Conservation (phyloP, 192 early-diverging fungal species). For the Nowakowskiella sp. region DNA sequence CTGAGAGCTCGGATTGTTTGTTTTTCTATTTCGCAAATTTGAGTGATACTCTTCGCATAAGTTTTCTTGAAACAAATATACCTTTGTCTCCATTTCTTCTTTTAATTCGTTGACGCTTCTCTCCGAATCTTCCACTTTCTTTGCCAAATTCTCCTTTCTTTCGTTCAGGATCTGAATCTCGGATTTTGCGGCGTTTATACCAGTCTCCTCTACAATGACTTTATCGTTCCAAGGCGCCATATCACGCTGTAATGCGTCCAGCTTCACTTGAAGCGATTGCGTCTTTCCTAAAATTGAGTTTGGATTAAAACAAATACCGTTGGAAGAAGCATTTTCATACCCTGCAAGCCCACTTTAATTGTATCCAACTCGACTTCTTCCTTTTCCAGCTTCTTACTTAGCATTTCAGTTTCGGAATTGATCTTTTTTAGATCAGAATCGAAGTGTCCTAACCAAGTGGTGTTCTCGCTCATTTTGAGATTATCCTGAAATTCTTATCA, state of each 20-base stretch:
- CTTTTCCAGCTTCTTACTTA: conserved; percentile 50
- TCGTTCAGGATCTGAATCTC: conserved; percentile 73
- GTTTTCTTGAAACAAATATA: conserved; percentile 12
- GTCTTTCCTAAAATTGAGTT: conserved; percentile 53
- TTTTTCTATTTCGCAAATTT: conserved; percentile 1
- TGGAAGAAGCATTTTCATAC: conserved; percentile 6
- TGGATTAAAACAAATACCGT: background rate
- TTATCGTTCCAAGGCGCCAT: conserved; percentile 82
- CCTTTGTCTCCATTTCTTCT: conserved; percentile 28
- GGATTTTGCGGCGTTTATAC: conserved; percentile 69
- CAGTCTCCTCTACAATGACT: conserved; percentile 62
- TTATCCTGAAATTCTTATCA: conserved; percentile 22
- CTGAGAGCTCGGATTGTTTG: conserved; percentile 7
- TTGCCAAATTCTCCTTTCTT: conserved; percentile 39
- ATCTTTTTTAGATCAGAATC: conserved; percentile 54
- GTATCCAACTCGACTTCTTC: conserved; percentile 69
- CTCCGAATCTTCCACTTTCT: conserved; percentile 56
- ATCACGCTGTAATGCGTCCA: conserved; percentile 77
- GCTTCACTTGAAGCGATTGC: conserved; percentile 64
- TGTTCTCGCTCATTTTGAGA: conserved; percentile 48
- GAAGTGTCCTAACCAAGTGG: conserved; percentile 61
- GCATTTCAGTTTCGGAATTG: conserved; percentile 46
- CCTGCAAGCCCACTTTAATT: conserved; percentile 70
- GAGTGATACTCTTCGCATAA: no score
- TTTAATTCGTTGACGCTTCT: conserved; percentile 34